Conservation (phyloP, 163 green algal species). For the Scenedesmus sp. region DNA sequence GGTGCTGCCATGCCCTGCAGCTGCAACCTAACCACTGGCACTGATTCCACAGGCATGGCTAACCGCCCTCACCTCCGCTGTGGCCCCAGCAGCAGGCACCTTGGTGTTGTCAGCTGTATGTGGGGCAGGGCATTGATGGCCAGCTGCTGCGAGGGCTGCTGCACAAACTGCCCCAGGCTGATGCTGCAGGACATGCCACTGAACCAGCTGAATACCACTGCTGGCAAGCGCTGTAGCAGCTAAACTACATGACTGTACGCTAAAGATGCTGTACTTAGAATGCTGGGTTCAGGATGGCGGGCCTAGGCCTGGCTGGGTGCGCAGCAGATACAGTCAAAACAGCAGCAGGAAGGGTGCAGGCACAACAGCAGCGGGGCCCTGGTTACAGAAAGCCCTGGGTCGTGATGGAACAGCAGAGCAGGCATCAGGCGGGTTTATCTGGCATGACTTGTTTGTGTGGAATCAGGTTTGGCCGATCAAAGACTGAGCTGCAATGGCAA, state of each 20-base stretch:
- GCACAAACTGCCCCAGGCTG: conserved; percentile 19
- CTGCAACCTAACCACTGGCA: neutral
- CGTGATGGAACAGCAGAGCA: neutral
- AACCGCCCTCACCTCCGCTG: neutral
- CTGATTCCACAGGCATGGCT: neutral
- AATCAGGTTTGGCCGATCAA: too few species aligned
- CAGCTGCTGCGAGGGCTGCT: neutral
- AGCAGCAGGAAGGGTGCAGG: neutral
- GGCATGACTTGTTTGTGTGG: neutral
- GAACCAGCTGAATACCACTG: too few species aligned
- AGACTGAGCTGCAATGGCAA: neutral
- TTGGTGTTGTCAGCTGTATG: neutral
- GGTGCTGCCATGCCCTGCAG: neutral
- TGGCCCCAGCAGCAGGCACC: conserved; percentile 12
- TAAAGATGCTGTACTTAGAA: neutral
- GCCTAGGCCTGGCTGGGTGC: neutral
- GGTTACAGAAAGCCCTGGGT: neutral
- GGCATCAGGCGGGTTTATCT: neutral
- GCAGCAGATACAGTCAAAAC: neutral
- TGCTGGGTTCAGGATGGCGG: neutral
- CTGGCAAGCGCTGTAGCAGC: too few species aligned
- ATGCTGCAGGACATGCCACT: neutral
- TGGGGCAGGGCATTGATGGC: neutral
- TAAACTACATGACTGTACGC: neutral
- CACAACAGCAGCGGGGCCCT: neutral